Percentiles rank a stretch among this genome's conserved stretches.
Evolutionary conservation across 2,329 filamentous ascomycete genomes (phyloP).

Genomic region (Sclerotinia borealis): DNA sequence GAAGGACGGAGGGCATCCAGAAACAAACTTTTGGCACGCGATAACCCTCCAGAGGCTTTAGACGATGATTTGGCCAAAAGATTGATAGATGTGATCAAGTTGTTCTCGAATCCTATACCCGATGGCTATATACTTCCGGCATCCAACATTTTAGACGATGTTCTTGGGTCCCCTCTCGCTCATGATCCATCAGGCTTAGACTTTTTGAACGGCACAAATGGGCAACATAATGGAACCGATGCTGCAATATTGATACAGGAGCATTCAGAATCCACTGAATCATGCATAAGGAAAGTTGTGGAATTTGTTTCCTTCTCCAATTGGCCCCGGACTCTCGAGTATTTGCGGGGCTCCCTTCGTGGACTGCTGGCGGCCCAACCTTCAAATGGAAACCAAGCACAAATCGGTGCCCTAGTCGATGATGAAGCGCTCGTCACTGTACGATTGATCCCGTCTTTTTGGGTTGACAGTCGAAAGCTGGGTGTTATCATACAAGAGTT

Average conservation of each 20-base stretch:
- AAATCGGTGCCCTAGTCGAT: slow-evolving; percentile 22
- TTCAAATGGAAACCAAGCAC: slow-evolving; percentile 20
- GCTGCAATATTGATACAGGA: slow-evolving; percentile 27
- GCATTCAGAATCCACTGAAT: slow-evolving; percentile 44
- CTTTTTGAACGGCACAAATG: slow-evolving; percentile 23
- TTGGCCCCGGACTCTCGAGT: slow-evolving; percentile 55
- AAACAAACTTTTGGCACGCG: slow-evolving; percentile 22
- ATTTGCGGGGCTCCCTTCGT: slow-evolving; percentile 42
- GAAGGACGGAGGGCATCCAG: slow-evolving; percentile 25
- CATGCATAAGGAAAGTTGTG: slow-evolving; percentile 48
- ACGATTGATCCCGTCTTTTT: slow-evolving; percentile 55
- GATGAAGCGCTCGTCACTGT: slow-evolving; percentile 47
- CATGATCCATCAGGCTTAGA: slow-evolving; percentile 12
- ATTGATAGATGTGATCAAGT: slow-evolving; percentile 49
- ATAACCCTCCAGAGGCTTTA: slow-evolving; percentile 33
- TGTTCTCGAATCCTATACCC: slow-evolving; percentile 52
- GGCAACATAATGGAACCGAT: slow-evolving; percentile 26
- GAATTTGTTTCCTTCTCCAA: slow-evolving; percentile 61
- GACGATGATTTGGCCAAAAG: slow-evolving; percentile 47
- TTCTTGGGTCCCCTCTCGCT: slow-evolving; percentile 30
- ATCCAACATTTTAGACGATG: slow-evolving; percentile 51
- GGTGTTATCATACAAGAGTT: slow-evolving; percentile 58
- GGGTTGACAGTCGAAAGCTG: slow-evolving; percentile 58
- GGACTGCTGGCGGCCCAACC: slow-evolving; percentile 29
- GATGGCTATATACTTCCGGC: slow-evolving; percentile 52